Base-by-base conservation (phyloP, 768 basidiomycete genomes). In the Clitopilus passeckerianus region DNA sequence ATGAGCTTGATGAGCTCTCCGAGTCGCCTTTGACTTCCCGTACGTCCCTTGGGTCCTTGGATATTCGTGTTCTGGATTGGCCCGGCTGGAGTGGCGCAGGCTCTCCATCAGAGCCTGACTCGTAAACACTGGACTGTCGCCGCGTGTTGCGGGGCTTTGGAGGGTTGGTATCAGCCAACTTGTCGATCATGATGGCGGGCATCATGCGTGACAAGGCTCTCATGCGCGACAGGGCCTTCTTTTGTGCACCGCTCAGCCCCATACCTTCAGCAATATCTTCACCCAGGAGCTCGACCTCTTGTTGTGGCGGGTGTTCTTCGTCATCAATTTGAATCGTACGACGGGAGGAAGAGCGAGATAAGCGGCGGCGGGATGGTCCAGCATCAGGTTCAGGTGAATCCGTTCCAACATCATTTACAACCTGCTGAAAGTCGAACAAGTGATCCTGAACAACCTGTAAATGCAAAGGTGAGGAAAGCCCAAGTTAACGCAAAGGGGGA, bases 21-120 rank as follows among this genome's bases (percentile, higher is more conserved):
- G 85, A 69, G 62, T 89, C 89, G 6, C 87, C 88, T 61, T 73
- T 81, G 56, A 89, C 76, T 6, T 81, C 78, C 35, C 65, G 63
- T 20, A 66, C 43, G 56, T 73, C 68, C 55, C 63, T 71, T 6
- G 74, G 68, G 24, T 69, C 68, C 20, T 61, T 60, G 27, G 74
- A 66, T 46, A 68, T 72, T 50, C 79, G 75, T 53, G 73, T 70
- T 22, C 79, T 75, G 22, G 83, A 79, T 62, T 82, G 75, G 2
- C 87, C 85, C 0, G 86, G 85, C 18, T 74, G 75, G 24, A 83
- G 63, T 6, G 77, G 77, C 12, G 68, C 70, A 10, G 73, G 74
- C 53, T 74, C 74, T 0, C 73, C 74, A 18, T 75, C 72, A 8
- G 68, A 73, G 35, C 37, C 44, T 15, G 64, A 61, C 61, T 64